Evolutionary conservation across 768 basidiomycete genomes (phyloP).

Genomic region (Leccinum rimulosum): DNA sequence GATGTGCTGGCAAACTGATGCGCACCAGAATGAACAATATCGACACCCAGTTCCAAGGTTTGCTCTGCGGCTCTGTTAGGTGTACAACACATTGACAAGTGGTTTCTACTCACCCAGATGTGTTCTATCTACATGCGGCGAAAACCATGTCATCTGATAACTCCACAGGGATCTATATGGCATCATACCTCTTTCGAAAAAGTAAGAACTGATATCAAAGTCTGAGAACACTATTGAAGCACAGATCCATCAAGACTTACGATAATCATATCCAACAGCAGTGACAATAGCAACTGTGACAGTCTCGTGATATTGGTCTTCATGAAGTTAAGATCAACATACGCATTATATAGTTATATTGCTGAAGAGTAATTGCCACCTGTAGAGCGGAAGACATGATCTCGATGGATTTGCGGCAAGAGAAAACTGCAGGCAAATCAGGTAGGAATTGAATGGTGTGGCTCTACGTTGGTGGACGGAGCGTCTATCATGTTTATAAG

Average conservation of each 20-base stretch:
- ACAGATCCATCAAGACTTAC: background rate
- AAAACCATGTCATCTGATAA: background rate
- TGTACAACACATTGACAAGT: background rate
- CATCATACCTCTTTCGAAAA: background rate
- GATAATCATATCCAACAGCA: background rate
- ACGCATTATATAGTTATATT: background rate
- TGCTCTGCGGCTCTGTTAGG: background rate
- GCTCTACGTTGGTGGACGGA: background rate
- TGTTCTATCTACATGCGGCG: conserved; percentile 4
- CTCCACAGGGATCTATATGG: background rate
- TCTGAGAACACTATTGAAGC: background rate
- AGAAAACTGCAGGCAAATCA: background rate
- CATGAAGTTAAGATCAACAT: background rate
- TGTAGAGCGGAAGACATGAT: background rate
- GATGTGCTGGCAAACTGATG: background rate
- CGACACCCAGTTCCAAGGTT: conserved; percentile 3
- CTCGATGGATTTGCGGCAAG: background rate
- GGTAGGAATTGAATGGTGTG: background rate
- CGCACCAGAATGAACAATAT: background rate
- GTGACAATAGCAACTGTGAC: background rate
- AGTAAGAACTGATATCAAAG: background rate
- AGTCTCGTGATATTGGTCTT: background rate
- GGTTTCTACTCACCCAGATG: conserved; percentile 2
- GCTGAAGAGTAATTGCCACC: background rate
- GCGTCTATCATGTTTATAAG: background rate